A percentile compares a stretch with the other conserved stretches of the same genome.
These are phyloP conservation scores for Trichoderma guizhouense DNA, from an alignment of 2,329 filamentous ascomycete genomes.

Conservation along the genomic window DNA sequence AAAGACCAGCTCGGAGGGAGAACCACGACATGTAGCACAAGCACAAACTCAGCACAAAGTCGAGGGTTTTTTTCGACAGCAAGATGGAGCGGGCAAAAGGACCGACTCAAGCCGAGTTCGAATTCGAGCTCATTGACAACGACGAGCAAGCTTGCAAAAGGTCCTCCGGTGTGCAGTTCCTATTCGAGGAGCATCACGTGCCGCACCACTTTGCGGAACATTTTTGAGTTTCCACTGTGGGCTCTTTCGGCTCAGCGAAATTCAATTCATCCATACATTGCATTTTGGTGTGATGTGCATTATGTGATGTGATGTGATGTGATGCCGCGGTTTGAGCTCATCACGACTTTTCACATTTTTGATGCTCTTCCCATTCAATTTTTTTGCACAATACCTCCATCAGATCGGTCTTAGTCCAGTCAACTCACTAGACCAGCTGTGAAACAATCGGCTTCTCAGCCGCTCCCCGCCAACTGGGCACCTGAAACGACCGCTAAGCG, in stretches of 20 bases:
- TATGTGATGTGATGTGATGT: background rate
- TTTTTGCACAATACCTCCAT: background rate
- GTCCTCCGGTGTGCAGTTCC: constrained; percentile 5
- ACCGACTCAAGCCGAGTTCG: constrained; percentile 17
- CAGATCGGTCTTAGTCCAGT: background rate
- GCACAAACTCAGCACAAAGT: background rate
- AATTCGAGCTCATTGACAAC: background rate
- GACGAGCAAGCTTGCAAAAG: constrained; percentile 7
- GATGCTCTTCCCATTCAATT: background rate
- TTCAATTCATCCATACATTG: background rate
- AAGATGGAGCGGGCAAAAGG: constrained; percentile 4
- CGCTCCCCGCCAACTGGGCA: constrained; percentile 1
- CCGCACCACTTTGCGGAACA: background rate
- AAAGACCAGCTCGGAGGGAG: constrained; percentile 19
- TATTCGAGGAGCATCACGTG: constrained; percentile 19
- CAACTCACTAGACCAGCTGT: background rate
- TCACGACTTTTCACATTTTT: background rate
- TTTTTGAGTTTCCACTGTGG: constrained; percentile 3
- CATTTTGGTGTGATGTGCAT: background rate
- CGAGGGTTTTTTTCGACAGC: background rate
- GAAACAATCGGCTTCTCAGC: constrained; percentile 3
- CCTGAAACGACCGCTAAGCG: constrained; percentile 6
- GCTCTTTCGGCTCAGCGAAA: constrained; percentile 10
- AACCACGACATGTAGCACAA: constrained; percentile 24
- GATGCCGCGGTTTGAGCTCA: background rate